phyloP scores from a whole-genome alignment of 768 basidiomycete genomes.

The Collybia sordida region DNA sequence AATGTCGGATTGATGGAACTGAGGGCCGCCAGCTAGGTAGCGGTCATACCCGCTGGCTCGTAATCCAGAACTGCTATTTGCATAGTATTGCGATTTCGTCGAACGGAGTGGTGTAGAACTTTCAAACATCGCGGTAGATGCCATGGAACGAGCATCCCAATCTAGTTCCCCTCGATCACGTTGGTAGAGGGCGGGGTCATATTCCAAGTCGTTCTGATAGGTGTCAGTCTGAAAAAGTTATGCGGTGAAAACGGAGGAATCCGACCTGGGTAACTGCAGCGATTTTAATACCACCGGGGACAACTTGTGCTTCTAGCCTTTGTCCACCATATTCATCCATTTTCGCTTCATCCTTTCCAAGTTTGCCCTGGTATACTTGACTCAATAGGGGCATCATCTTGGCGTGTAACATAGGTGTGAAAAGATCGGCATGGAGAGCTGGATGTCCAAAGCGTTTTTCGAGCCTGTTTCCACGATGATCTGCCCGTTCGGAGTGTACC shows the following conservation, averaged over 20 bases:
- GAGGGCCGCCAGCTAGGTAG: conserved; percentile 55
- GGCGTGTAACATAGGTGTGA: conserved; percentile 86
- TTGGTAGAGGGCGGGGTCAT: conserved; percentile 75
- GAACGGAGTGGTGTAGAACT: conserved; percentile 41
- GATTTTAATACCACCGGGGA: conserved; percentile 80
- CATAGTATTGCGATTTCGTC: conserved; percentile 40
- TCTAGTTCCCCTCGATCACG: conserved; percentile 85
- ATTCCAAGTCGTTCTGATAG: conserved; percentile 66
- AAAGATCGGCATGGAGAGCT: conserved; percentile 80
- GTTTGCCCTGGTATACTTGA: conserved; percentile 76
- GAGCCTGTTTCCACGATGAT: conserved; percentile 70
- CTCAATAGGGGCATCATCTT: conserved; percentile 79
- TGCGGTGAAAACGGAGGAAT: neutral
- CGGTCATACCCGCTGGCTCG: conserved; percentile 50
- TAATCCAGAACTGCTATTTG: conserved; percentile 27
- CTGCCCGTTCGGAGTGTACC: conserved; percentile 76
- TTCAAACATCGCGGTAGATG: conserved; percentile 56
- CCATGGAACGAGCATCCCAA: conserved; percentile 82
- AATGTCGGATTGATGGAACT: conserved; percentile 30
- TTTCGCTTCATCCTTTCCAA: conserved; percentile 60
- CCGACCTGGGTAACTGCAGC: conserved; percentile 76
- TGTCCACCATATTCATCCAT: conserved; percentile 79
- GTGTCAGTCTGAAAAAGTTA: neutral
- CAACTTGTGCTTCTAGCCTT: conserved; percentile 69
- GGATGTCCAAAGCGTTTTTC: conserved; percentile 96